phyloP scores from a whole-genome alignment of 139 green algal species.

The Zygnema circumcarinatum region DNA sequence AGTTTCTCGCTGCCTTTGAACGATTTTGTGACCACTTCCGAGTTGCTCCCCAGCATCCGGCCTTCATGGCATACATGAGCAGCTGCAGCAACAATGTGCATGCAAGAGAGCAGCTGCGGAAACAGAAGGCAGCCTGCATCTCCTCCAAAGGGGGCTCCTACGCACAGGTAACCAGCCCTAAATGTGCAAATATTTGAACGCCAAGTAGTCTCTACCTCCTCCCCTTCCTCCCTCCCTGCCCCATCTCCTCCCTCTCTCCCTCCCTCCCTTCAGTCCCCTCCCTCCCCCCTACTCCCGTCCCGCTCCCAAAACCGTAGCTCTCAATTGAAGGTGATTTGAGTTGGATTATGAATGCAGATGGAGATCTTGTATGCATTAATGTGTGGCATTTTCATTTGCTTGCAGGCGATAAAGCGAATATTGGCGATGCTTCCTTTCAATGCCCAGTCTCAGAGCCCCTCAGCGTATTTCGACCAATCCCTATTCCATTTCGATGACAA shows the following conservation, averaged over 20 bases:
- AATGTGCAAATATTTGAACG: background rate
- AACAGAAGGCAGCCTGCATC: constrained; percentile 54
- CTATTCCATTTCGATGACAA: constrained; percentile 67
- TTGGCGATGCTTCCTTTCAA: constrained; percentile 58
- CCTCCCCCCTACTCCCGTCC: background rate
- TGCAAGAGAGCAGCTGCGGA: constrained; percentile 46
- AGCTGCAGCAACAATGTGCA: constrained; percentile 46
- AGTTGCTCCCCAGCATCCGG: background rate
- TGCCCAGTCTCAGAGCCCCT: constrained; percentile 52
- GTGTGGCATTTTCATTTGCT: background rate
- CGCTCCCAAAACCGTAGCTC: too few relatives aligned
- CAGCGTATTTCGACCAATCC: constrained; percentile 59
- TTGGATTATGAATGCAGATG: too few relatives aligned
- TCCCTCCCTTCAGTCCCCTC: background rate
- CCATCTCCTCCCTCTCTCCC: background rate
- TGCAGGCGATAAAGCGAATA: constrained; percentile 55
- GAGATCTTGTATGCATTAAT: too few relatives aligned
- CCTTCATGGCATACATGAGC: constrained; percentile 24
- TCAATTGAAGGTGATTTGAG: too few relatives aligned
- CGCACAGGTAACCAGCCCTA: constrained; percentile 3
- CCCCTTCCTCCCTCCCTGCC: too few relatives aligned
- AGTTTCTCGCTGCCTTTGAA: constrained; percentile 42
- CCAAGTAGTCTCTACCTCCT: background rate
- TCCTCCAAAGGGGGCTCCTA: constrained; percentile 20
- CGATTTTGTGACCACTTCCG: constrained; percentile 59